Conservation (phyloP, 2,329 filamentous ascomycete species). For the Pseudodiploospora longispora region DNA sequence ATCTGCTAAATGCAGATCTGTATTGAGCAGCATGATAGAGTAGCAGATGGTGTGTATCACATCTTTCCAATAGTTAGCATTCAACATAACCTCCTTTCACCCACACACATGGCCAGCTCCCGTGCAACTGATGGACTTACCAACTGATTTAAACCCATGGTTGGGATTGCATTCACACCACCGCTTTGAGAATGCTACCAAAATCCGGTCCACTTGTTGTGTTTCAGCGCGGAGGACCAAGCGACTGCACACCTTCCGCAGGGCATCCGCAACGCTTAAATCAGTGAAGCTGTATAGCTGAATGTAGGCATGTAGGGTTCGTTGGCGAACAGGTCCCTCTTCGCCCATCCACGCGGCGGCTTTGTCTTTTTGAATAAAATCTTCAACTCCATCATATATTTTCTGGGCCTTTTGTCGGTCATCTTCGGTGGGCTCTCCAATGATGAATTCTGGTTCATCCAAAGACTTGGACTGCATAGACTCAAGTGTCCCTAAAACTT, state of each 20-base stretch:
- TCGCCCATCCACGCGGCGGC: conserved; percentile 88
- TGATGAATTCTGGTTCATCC: conserved; percentile 50
- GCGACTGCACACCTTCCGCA: conserved; percentile 74
- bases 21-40: conserved; percentile 90
- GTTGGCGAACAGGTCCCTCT: conserved; percentile 50
- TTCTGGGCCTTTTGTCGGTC: conserved; percentile 71
- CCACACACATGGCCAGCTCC: too few relatives aligned
- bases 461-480: conserved; percentile 33
- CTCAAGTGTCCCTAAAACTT: conserved; percentile 23
- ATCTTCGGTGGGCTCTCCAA: conserved; percentile 55
- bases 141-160: conserved; percentile 84
- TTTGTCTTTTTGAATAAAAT: conserved; percentile 68
- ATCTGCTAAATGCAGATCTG: conserved; percentile 88
- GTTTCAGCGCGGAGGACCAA: conserved; percentile 84
- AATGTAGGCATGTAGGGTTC: conserved; percentile 72
- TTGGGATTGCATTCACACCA: conserved; percentile 93
- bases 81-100: too few relatives aligned
- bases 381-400: conserved; percentile 79
- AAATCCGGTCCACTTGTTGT: conserved; percentile 90
- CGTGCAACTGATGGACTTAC: conserved; percentile 39
- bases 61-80: conserved; percentile 45
- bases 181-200: conserved; percentile 78
- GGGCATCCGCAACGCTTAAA: conserved; percentile 67
- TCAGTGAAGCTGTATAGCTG: conserved; percentile 80
- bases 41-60: conserved; percentile 97